phyloP scores from a whole-genome alignment of 1,284 basidiomycete species.

The Neonothopanus nambi region DNA sequence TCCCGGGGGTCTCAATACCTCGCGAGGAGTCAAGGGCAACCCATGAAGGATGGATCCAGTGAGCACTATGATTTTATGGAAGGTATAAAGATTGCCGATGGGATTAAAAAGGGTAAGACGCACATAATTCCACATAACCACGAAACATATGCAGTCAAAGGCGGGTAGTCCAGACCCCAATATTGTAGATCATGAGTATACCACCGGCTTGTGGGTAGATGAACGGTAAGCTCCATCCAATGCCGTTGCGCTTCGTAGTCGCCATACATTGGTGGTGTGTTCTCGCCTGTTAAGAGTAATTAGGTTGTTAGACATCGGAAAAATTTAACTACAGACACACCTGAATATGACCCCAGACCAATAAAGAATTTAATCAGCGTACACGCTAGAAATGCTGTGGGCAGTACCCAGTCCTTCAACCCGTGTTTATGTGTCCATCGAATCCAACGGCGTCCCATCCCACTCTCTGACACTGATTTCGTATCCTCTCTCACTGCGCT shows the following conservation, averaged over 20 bases:
- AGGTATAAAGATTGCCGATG: neutral
- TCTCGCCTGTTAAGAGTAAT: constrained; percentile 51
- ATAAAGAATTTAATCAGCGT: constrained; percentile 66
- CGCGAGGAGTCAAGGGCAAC: constrained; percentile 74
- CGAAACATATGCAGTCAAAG: constrained; percentile 86
- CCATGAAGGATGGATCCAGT: constrained; percentile 70
- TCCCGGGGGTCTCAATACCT: constrained; percentile 70
- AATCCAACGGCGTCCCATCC: constrained; percentile 62
- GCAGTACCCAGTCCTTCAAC: constrained; percentile 60
- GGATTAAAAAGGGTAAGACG: constrained; percentile 26
- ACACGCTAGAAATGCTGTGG: constrained; percentile 50
- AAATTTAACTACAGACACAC: constrained; percentile 36
- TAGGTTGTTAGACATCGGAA: constrained; percentile 5
- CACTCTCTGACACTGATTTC: constrained; percentile 33
- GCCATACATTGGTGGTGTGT: constrained; percentile 80
- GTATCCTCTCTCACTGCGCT: constrained; percentile 20
- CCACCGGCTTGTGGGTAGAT: constrained; percentile 77
- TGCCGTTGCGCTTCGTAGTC: constrained; percentile 94
- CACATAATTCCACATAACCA: constrained; percentile 75
- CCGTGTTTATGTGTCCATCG: constrained; percentile 75
- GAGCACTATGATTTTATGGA: constrained; percentile 33
- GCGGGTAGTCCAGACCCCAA: constrained; percentile 94
- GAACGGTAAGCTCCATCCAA: constrained; percentile 89
- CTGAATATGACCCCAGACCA: constrained; percentile 80
- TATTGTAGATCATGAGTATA: constrained; percentile 86